phyloP scores from a whole-genome alignment of 2,329 filamentous ascomycete genomes.

The Cytospora paraplurivora region DNA sequence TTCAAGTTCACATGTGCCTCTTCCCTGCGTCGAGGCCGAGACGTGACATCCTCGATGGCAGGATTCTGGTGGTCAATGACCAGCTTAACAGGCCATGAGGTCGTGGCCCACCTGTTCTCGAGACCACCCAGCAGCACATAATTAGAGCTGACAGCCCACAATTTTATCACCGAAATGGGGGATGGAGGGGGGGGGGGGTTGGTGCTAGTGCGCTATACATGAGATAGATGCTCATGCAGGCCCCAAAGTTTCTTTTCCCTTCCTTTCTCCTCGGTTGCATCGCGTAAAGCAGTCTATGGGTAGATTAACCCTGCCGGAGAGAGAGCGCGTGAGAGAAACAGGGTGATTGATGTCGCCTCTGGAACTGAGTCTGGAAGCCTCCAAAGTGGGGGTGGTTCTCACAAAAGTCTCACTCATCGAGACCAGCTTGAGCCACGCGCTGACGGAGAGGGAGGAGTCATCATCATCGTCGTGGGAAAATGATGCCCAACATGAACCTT shows the following conservation, averaged over 20 bases:
- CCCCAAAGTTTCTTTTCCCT: no score
- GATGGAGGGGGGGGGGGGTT: no score
- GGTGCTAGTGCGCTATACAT: no score
- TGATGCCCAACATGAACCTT: background rate
- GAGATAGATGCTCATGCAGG: no score
- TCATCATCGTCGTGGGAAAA: background rate
- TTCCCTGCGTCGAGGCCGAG: slow-evolving; percentile 8
- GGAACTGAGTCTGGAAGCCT: no score
- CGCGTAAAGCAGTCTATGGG: no score
- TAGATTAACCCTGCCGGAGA: no score
- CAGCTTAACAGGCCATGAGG: background rate
- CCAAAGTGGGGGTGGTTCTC: no score
- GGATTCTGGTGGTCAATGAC: background rate
- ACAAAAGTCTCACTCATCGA: background rate
- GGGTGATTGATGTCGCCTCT: no score
- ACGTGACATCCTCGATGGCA: background rate
- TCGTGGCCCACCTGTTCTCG: background rate
- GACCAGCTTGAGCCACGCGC: background rate
- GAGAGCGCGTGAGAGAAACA: no score
- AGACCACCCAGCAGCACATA: slow-evolving; percentile 12
- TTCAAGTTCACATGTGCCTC: slow-evolving; percentile 15
- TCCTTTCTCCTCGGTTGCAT: no score
- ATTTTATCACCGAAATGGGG: background rate
- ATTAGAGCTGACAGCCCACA: slow-evolving; percentile 27
- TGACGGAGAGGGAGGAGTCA: background rate